Base-by-base conservation (phyloP, 1,284 basidiomycete species). In the Blastosporella zonata region DNA sequence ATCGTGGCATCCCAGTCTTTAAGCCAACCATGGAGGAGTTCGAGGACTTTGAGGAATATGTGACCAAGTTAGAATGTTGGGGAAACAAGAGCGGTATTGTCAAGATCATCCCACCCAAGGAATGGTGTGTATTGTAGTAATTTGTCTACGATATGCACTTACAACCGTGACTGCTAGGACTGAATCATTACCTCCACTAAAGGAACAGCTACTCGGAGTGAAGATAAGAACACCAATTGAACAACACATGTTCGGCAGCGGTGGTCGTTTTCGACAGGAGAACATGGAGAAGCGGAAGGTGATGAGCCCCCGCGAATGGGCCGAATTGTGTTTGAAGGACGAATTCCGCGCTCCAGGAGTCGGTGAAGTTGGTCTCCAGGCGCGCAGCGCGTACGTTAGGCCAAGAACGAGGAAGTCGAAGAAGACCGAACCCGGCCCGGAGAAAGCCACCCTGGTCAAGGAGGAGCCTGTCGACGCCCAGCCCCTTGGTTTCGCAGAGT, bases 1-100 rank as follows among this genome's bases (percentile, higher is more conserved):
- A 83, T 59, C 82, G 90, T 46, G 94, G 94, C 34, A 94, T 97
- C 40, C 94, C 94, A 12, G 90, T 97, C 12, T 97, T 97, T 77
- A 88, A 84, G 62, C 94, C 94, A 4, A 84, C 87, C 1, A 84
- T 93, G 79, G 84, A 87, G 44, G 90, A 95, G 59, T 96, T 95
- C 59, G 62, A 75, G 58, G 90, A 96, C 63, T 96, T 96, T 64
- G 93, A 95, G 62, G 82, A 67, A 3, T 97, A 93, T 66, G 87
- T 96, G 78, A 84, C 81, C 55, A 80, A 70, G 51, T 78, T 97
- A 33, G 91, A 93, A 63, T 78, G 81, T 48, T 97, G 95, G 90
- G 94, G 94, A 0, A 78, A 77, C 65, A 76, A 77, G 47, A 93
- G 90, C 57, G 93, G 94, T 17, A 95, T 97, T 52, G 86, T 94